These are phyloP conservation scores for Colletotrichum godetiae DNA, from an alignment of 2,329 filamentous ascomycete species.

Conservation along the genomic window DNA sequence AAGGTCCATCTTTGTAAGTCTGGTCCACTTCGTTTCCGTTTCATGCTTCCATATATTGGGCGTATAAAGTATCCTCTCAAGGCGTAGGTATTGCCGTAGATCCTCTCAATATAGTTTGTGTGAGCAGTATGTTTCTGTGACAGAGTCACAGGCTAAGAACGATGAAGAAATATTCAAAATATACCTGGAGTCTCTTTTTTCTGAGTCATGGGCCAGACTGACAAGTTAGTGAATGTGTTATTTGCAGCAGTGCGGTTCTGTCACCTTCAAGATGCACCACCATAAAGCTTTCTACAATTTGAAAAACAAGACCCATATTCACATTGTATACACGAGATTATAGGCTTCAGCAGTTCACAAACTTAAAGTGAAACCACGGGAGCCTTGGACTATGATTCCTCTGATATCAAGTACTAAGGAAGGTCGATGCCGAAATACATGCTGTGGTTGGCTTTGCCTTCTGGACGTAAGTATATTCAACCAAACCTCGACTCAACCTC, in stretches of 20 bases:
- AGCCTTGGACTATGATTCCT: not conserved
- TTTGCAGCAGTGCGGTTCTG: not conserved
- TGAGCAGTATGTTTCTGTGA: not conserved
- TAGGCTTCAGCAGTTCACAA: not conserved
- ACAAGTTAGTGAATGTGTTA: not conserved
- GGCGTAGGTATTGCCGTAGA: too few relatives aligned
- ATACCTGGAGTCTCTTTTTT: not conserved
- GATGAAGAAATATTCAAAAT: not conserved
- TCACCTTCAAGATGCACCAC: not conserved
- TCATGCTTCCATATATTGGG: too few relatives aligned
- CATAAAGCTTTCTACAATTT: not conserved
- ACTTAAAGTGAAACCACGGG: not conserved
- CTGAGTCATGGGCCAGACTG: not conserved
- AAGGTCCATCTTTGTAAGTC: constrained; percentile 20
- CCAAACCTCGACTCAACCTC: too few relatives aligned
- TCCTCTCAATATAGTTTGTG: not conserved
- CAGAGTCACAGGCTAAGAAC: not conserved
- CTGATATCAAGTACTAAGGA: not conserved
- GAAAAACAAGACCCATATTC: not conserved
- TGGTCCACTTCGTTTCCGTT: not conserved
- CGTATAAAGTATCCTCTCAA: too few relatives aligned
- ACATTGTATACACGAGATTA: not conserved
- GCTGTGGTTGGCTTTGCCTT: not conserved
- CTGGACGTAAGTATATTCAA: not conserved
- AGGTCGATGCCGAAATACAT: not conserved